Evolutionary conservation across 2,329 filamentous ascomycete species (phyloP), one percentile per base, ranked within the genome.

Genomic region (Aspergillus ochraceoroseus): DNA sequence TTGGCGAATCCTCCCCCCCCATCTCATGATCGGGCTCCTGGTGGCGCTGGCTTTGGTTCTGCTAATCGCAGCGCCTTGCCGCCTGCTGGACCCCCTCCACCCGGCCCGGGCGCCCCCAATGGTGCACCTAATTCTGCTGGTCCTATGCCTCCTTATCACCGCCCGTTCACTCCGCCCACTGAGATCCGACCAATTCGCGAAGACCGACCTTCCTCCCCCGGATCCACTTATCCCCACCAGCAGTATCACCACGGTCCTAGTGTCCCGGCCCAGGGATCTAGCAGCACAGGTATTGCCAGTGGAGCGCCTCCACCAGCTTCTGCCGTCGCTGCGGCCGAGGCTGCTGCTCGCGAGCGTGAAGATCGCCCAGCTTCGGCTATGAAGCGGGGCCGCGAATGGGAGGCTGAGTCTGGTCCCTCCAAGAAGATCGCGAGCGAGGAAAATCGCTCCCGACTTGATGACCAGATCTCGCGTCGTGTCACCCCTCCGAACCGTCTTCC

Each of bases 381-480:
- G 42, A 98, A 98, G 74, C 80, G 92, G 43, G 76, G 82, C 62
- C 82, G 89, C 33, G 92, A 96, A 58, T 95, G 92, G 89, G 92
- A 96, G 52, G 84, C 90, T 23, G 87, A 94, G 23, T 69, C 80
- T 3, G 73, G 63, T 8, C 66, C 68, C 5, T 55, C 75, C 30
- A 94, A 95, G 71, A 95, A 95, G 70, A 80, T 85, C 46, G 83
- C 86, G 7, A 94, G 82, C 26, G 90, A 96, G 4, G 89, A 95
- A 63, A 87, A 77, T 49, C 82, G 90, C 29, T 86, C 86, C 43
- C 85, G 87, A 39, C 74, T 95, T 51, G 88, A 95, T 26, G 88
- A 95, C 56, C 77, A 87, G 59, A 80, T 82, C 46, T 82, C 85
- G 58, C 85, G 88, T 44, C 82, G 88, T 29, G 81, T 78, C 11